Percentiles rank a stretch among this genome's conserved stretches.
Conservation (phyloP, 2,329 filamentous ascomycete species). For the Diaporthe citri region DNA sequence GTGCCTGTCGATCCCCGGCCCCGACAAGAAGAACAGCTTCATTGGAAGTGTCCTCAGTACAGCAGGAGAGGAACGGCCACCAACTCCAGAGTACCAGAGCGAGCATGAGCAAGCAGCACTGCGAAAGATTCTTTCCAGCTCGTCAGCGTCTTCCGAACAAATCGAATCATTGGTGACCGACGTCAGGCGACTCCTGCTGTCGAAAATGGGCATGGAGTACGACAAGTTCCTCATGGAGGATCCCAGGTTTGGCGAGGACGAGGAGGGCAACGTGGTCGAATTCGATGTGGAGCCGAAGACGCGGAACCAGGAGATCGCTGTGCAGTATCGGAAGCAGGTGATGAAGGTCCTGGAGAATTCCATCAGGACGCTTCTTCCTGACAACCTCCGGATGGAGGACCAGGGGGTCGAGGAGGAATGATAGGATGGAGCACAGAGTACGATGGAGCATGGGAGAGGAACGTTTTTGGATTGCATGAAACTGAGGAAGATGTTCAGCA, state of each 20-base stretch:
- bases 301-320: conserved; percentile 60
- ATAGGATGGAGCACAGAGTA: background rate
- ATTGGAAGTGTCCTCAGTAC: conserved; percentile 32
- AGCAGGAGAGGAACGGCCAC: background rate
- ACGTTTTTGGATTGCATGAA: too few relatives aligned
- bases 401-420: background rate
- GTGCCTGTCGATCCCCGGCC: conserved; percentile 52
- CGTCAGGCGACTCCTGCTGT: conserved; percentile 52
- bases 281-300: conserved; percentile 49
- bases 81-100: conserved; percentile 36
- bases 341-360: conserved; percentile 60
- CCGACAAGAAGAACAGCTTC: conserved; percentile 43
- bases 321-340: conserved; percentile 63
- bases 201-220: conserved; percentile 54
- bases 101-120: conserved; percentile 45
- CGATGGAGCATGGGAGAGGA: too few relatives aligned
- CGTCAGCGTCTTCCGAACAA: conserved; percentile 56
- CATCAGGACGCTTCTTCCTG: conserved; percentile 40
- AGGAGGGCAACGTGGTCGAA: conserved; percentile 50
- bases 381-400: conserved; percentile 32
- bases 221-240: conserved; percentile 62
- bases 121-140: conserved; percentile 49
- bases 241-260: conserved; percentile 47
- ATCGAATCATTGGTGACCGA: conserved; percentile 53
- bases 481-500: too few relatives aligned